Evolutionary conservation across 225 moss, liverwort and hornwort species (phyloP).

Genomic region (Antitrichia curtipendula): DNA sequence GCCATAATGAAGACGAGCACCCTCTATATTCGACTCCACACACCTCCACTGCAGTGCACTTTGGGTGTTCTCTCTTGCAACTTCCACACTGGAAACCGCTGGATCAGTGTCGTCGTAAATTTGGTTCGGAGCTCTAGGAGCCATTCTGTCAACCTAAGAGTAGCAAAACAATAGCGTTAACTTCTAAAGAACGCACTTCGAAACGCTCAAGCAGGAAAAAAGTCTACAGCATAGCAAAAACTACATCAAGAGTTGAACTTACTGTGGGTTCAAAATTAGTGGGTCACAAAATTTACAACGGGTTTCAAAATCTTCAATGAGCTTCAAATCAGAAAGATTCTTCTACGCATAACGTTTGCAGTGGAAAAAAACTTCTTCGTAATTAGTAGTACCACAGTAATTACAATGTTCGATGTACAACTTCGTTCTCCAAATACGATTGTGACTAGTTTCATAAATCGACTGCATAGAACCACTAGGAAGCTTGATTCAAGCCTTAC

Average conservation of each 20-base stretch:
- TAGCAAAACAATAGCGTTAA: neutral
- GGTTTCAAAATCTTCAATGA: neutral
- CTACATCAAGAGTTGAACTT: neutral
- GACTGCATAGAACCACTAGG: neutral
- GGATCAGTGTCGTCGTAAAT: neutral
- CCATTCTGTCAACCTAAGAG: constrained; percentile 11
- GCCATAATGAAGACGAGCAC: neutral
- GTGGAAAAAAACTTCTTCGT: neutral
- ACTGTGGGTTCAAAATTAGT: neutral
- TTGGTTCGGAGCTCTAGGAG: neutral
- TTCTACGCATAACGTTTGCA: neutral
- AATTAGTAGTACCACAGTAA: neutral
- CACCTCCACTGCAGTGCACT: constrained; percentile 14
- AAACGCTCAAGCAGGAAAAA: neutral
- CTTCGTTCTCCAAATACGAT: neutral
- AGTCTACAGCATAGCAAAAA: neutral
- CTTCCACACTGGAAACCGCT: neutral
- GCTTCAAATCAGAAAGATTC: neutral
- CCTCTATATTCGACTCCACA: constrained; percentile 5
- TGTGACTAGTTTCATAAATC: neutral
- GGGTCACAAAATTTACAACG: neutral
- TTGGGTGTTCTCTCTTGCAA: neutral
- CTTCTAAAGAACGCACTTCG: neutral
- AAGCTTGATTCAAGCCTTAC: neutral
- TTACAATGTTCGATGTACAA: neutral